These are phyloP conservation scores for Elaeis guineensis DNA, from an alignment of 176 grass and related monocot genomes.

Conservation along the genomic window DNA sequence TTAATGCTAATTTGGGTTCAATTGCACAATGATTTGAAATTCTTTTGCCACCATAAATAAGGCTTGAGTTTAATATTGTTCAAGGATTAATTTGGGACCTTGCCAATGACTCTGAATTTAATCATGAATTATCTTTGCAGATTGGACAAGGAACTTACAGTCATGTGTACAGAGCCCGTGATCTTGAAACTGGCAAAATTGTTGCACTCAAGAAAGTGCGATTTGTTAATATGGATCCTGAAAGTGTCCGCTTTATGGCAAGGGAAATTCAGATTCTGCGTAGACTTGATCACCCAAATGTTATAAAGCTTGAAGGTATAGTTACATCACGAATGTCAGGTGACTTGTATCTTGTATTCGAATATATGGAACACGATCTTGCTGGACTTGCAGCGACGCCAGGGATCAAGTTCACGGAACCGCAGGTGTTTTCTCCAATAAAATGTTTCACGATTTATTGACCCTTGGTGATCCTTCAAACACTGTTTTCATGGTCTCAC, in stretches of 20 bases:
- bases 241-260: constrained; percentile 92
- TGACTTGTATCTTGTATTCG: constrained; percentile 74
- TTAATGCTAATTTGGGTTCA: too few relatives aligned
- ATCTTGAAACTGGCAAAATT: constrained; percentile 53
- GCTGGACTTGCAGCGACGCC: constrained; percentile 62
- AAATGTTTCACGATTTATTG: background rate
- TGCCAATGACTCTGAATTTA: background rate
- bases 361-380: constrained; percentile 93
- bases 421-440: constrained; percentile 32
- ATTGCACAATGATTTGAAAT: too few relatives aligned
- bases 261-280: constrained; percentile 77
- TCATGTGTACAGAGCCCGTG: constrained; percentile 81
- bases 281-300: constrained; percentile 70
- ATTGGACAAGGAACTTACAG: constrained; percentile 95
- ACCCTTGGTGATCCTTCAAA: background rate
- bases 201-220: constrained; percentile 84
- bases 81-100: too few relatives aligned
- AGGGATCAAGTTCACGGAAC: constrained; percentile 66
- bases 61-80: too few relatives aligned
- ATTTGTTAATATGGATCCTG: constrained; percentile 77
- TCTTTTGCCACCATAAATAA: too few relatives aligned
- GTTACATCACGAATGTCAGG: constrained; percentile 48
- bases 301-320: constrained; percentile 90
- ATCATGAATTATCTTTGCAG: constrained; percentile 22
- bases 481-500: background rate